Evolutionary conservation across 2,329 filamentous ascomycete genomes (phyloP).

Genomic region (Colletotrichum spinosum): DNA sequence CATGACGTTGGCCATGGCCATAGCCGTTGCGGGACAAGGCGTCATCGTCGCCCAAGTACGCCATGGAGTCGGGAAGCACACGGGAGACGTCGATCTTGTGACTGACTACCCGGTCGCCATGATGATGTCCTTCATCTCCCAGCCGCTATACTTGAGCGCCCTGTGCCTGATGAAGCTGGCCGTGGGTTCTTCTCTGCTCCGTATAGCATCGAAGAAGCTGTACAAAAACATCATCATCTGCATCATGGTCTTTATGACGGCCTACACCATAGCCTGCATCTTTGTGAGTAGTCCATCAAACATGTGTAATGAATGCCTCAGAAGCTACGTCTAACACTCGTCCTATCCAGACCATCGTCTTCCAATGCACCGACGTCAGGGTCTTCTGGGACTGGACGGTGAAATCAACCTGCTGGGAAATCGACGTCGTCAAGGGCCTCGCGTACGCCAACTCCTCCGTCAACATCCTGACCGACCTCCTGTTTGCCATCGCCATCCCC

Average conservation of each 20-base stretch:
- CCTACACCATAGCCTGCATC: slow-evolving; percentile 48
- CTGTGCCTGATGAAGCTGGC: slow-evolving; percentile 57
- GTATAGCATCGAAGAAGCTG: slow-evolving; percentile 51
- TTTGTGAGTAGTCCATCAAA: slow-evolving; percentile 44
- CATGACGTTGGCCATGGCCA: slow-evolving; percentile 43
- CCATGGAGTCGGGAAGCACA: slow-evolving; percentile 59
- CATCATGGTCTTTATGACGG: slow-evolving; percentile 51
- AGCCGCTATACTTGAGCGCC: slow-evolving; percentile 56
- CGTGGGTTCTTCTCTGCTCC: slow-evolving; percentile 53
- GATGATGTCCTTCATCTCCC: slow-evolving; percentile 56
- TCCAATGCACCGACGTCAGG: slow-evolving; percentile 60
- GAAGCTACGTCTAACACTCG: background rate
- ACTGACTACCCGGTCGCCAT: slow-evolving; percentile 49
- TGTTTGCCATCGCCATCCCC: slow-evolving; percentile 54
- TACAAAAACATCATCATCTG: slow-evolving; percentile 50
- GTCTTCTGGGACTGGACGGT: slow-evolving; percentile 56
- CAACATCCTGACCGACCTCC: slow-evolving; percentile 50
- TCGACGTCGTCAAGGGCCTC: slow-evolving; percentile 52
- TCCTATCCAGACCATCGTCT: slow-evolving; percentile 51
- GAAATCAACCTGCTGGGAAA: slow-evolving; percentile 55
- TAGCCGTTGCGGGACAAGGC: slow-evolving; percentile 52
- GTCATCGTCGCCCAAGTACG: slow-evolving; percentile 54
- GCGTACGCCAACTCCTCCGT: slow-evolving; percentile 55
- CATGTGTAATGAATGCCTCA: background rate
- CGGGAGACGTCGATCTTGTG: slow-evolving; percentile 51